These are phyloP conservation scores for Colletotrichum filicis DNA, from an alignment of 2,329 filamentous ascomycete species.

Conservation along the genomic window DNA sequence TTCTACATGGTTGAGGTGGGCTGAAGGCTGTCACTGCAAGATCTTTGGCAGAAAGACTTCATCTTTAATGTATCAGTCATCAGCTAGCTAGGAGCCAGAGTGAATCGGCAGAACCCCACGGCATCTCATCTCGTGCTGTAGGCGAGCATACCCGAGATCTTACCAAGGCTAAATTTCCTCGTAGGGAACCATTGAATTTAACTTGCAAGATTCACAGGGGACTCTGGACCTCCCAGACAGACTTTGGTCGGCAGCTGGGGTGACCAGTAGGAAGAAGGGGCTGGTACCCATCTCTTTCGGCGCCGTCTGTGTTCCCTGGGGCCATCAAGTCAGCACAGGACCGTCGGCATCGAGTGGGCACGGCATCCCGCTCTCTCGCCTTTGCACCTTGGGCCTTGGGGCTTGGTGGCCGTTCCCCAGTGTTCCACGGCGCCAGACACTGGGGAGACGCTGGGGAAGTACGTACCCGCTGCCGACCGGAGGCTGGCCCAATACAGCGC, in stretches of 20 bases:
- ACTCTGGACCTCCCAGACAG: neutral
- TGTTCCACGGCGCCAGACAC: neutral
- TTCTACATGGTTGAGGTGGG: too few relatives aligned
- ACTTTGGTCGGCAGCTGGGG: neutral
- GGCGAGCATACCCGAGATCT: neutral
- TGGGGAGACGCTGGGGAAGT: neutral
- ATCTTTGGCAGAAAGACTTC: neutral
- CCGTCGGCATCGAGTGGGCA: too few relatives aligned
- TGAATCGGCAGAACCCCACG: neutral
- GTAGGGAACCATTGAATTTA: neutral
- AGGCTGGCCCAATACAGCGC: neutral
- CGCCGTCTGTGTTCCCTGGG: neutral
- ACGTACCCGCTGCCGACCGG: neutral
- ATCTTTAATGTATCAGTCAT: neutral
- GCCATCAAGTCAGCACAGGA: neutral
- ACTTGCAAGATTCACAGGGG: neutral
- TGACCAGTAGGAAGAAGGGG: neutral
- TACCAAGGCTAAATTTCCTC: slow-evolving; percentile 10
- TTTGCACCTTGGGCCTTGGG: neutral
- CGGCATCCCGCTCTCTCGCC: neutral
- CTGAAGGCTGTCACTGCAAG: neutral
- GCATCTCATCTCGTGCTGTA: neutral
- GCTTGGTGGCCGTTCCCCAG: neutral
- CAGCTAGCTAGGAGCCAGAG: neutral
- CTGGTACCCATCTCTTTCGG: neutral